Evolutionary conservation across 176 grass and related monocot species (phyloP), one percentile per base, ranked within the genome.

Genomic region (Coix lacrymajobi): DNA sequence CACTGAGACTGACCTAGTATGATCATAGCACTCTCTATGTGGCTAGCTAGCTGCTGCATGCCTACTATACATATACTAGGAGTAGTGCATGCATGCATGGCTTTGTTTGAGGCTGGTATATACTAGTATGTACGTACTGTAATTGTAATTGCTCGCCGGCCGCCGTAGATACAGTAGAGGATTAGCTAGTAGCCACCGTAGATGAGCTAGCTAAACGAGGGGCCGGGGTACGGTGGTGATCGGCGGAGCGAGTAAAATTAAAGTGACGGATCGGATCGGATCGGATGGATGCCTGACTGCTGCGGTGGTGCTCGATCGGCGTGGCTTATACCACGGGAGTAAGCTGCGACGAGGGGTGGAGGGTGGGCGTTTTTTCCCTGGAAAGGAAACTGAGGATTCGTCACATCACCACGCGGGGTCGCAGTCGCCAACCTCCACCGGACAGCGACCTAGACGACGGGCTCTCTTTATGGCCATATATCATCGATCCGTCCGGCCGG

Each of bases 361-460:
- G 75, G n/a, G 44, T 62, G 39, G 30, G 86, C 64, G 73, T 66
- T 91, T 94, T 97, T 90, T 87, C 91, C 91, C 85, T 83, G 72
- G 73, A 80, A 91, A 91, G 89, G 94, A 94, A 94, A 94, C 79
- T 85, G 79, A 94, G 91, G 94, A 90, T 91, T 90, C 84, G 94
- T 97, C 94, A 97, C 94, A 94, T 97, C 91, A 94, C 66, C 79
- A 44, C 66, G 87, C 73, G 34, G 60, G 41, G 77, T 86, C 76
- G 83, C 85, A 85, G 88, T 92, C 90, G 66, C 80, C 62, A 80
- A 79, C 83, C 84, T 57, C 84, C 78, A 82, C 73, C 74, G 28
- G 89, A 97, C 86, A 93, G 89, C 84, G 82, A 90, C 82, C 66
- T 62, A 40, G 75, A 80, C 78, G 63, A 69, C 14, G 86, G 60